Evolutionary conservation across 1,284 basidiomycete species (phyloP), one percentile per base, ranked within the genome.

Genomic region (Malassezia vespertilionis): DNA sequence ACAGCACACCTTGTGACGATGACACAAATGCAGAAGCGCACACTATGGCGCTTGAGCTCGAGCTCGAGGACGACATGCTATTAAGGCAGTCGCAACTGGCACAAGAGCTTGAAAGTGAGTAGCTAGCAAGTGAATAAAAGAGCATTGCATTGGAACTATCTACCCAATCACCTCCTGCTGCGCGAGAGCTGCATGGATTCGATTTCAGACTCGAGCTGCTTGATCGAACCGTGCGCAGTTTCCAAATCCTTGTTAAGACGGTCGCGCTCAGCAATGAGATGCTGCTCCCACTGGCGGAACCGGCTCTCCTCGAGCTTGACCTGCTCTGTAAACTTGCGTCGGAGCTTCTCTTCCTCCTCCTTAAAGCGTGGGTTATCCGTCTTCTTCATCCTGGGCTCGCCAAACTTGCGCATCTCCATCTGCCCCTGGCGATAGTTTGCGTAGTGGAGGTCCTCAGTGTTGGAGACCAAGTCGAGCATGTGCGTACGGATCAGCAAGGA

Each of bases 371-470:
- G 93, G 75, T 97, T 99, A 75, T 97, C 91, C 59, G 90, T 78
- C 77, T 95, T 96, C 80, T 89, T 91, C 63, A 93, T 87, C 77
- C 96, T 96, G 61, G 89, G 82, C 74, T 97, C 93, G 60, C 91
- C 91, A 61, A 90, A 93, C 76, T 97, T 97, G 75, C 93, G 83
- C 15, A 91, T 96, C 78, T 99, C 93, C 93, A 99, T 96, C 76
- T 97, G 93, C 57, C 87, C 80, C 70, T 95, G 87, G 52, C 91
- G 81, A 78, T 99, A 99, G 72, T 86, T 85, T 76, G 97, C 93
- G 73, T 97, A 99, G 74, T 97, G 93, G 23, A 78, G 77, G 63
- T 97, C 93, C 74, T 97, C 91, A 28, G 88, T 93, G 4, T 87
- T 90, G 40, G 82, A 83, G 74, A 95, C 91, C 40, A 97, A 78